Base-by-base conservation (phyloP, 164 flowering plant species). In the Chimonanthus salicifolius region DNA sequence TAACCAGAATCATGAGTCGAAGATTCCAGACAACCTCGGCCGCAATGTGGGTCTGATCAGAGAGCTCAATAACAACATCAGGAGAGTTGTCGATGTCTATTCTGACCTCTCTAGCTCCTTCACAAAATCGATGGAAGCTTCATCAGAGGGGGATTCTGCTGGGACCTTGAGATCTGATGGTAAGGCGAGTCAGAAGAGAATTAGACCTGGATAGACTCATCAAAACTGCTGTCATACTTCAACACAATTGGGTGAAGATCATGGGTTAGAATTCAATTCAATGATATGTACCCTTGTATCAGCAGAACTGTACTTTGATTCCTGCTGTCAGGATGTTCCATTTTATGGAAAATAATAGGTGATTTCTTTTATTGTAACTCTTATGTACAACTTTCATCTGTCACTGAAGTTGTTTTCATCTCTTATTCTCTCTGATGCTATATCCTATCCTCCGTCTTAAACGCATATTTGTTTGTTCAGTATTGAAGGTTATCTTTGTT, bases 1-100 rank as follows among this genome's bases (percentile, higher is more conserved):
- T 50, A 92, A 90, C 76, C 95, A 90, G 76, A 92, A 92, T 72
- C 97, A 92, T 51, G 94, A 90, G 74, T 90, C 94, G 2, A 90
- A 82, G 71, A 80, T 85, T 71, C 92, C 95, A 0, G 91, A 89
- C 73, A 89, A 89, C 74, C 71, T 92, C 83, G 79, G 84, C 62
- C 75, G 91, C 48, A 92, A 92, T 78, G 94, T 89, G 67, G 94
- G 95, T 54, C 70, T 92, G 64, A 92, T 92, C 62, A 84, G 87
- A 74, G 97, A 92, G 83, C 92, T 92, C 2, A 92, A 92, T 78
- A 92, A 85, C 83, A 92, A 92, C 76, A 86, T 90, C 62, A 82
- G 90, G 77, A 84, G 90, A 77, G 95, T 92, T n/a, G 97, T 87
- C n/a, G 89, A 85, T 73, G 88, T 90, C 45, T 92, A 92, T 71